Conservation (phyloP, 345 rosid species). For the Pugionium dolabratum region DNA sequence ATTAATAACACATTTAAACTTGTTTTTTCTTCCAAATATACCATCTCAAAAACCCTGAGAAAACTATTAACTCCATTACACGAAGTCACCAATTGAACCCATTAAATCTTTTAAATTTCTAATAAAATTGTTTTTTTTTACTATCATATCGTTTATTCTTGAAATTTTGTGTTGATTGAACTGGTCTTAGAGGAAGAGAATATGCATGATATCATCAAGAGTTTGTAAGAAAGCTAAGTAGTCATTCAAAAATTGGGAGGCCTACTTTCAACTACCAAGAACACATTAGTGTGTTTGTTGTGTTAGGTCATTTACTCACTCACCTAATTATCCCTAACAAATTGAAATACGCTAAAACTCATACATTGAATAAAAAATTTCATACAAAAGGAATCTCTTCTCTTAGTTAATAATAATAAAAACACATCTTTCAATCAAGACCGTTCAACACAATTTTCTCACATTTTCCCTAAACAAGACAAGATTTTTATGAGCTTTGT, state of each 20-base stretch:
- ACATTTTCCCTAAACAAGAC: conserved; percentile 13
- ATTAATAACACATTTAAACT: too few relatives aligned
- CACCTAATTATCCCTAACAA: conserved; percentile 38
- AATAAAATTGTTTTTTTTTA: too few relatives aligned
- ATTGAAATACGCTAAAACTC: conserved; percentile 21
- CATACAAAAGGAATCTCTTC: neutral
- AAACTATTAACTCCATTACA: too few relatives aligned
- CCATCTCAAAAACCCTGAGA: too few relatives aligned
- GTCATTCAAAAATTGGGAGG: conserved; percentile 44
- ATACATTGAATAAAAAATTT: neutral
- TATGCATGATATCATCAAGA: conserved; percentile 33
- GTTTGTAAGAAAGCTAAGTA: conserved; percentile 1
- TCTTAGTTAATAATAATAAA: conserved; percentile 11
- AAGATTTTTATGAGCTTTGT: conserved; percentile 25
- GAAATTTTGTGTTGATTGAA: conserved; percentile 5
- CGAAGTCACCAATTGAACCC: too few relatives aligned
- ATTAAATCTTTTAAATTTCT: too few relatives aligned
- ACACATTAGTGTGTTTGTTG: conserved; percentile 39
- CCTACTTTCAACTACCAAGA: conserved; percentile 42
- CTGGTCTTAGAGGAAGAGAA: conserved; percentile 2
- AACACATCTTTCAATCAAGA: conserved; percentile 25
- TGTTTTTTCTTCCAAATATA: too few relatives aligned
- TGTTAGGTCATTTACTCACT: conserved; percentile 45
- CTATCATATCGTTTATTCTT: neutral
- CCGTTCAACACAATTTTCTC: conserved; percentile 36